Evolutionary conservation across 495 filamentous ascomycete species (phyloP).

Genomic region (Aspergillus nidulans): DNA sequence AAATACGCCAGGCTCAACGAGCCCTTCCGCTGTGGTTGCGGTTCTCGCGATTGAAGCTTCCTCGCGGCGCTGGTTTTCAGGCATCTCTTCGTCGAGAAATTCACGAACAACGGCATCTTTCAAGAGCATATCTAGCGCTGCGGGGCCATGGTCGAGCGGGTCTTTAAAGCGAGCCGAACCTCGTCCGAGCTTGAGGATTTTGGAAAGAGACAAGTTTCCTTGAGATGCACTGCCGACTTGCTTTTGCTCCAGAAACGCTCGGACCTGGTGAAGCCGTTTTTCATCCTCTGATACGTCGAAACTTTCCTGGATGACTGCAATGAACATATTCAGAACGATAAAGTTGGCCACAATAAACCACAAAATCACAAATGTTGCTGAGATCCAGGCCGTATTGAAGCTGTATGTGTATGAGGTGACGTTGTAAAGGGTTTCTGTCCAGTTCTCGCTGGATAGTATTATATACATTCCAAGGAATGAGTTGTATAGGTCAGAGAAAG

Average conservation of each 20-base stretch:
- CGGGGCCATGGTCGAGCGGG: conserved; percentile 81
- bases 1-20: conserved; percentile 47
- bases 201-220: conserved; percentile 77
- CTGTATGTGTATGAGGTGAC: conserved; percentile 61
- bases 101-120: conserved; percentile 93
- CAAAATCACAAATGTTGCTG: conserved; percentile 83
- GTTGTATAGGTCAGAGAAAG: conserved; percentile 89
- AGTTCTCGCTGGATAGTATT: conserved; percentile 94
- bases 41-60: conserved; percentile 20
- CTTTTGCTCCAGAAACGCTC: conserved; percentile 86
- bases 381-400: conserved; percentile 81
- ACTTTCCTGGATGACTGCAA: conserved; percentile 99
- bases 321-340: conserved; percentile 99
- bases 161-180: conserved; percentile 62
- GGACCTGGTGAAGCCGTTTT: conserved; percentile 93
- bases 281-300: conserved; percentile 99
- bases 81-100: conserved; percentile 72
- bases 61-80: conserved; percentile 23
- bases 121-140: conserved; percentile 88
- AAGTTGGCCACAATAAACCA: conserved; percentile 97
- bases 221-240: conserved; percentile 65
- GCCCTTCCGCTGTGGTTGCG: conserved; percentile 25
- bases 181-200: conserved; percentile 78
- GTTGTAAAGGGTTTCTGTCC: conserved; percentile 84
- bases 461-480: conserved; percentile 98